A percentile compares a stretch with the other conserved stretches of the same genome.
Evolutionary conservation across 805 yeast genomes (phyloP).

Genomic region (Sugiyamaella qingdaonensis): DNA sequence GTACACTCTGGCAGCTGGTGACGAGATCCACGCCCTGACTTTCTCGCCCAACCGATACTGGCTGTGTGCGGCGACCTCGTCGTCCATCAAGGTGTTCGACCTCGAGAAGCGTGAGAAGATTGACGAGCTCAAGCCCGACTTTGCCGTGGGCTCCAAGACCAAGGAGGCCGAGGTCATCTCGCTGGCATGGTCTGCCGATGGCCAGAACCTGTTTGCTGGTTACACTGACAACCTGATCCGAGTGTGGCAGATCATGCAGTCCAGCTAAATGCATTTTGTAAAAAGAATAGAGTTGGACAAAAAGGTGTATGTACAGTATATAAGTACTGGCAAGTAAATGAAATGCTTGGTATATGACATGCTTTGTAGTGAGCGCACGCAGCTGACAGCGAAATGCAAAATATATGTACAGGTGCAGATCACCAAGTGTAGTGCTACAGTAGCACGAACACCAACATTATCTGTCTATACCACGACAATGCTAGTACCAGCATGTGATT

Average conservation of each 20-base stretch:
- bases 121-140: slow-evolving; percentile 98
- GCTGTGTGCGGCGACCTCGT: slow-evolving; percentile 98
- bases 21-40: slow-evolving; percentile 96
- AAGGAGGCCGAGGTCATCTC: slow-evolving; percentile 98
- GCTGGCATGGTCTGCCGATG: slow-evolving; percentile 99
- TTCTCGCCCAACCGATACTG: slow-evolving; percentile 99
- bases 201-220: slow-evolving; percentile 99
- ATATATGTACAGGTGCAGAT: too few relatives aligned
- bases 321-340: background rate
- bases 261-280: slow-evolving; percentile 21
- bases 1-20: slow-evolving; percentile 92
- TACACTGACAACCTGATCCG: slow-evolving; percentile 99
- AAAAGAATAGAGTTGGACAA: slow-evolving; percentile 1
- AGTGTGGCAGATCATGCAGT: slow-evolving; percentile 99
- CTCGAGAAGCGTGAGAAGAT: slow-evolving; percentile 89
- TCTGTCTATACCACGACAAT: too few relatives aligned
- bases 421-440: too few relatives aligned
- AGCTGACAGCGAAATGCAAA: too few relatives aligned
- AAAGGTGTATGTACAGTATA: background rate
- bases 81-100: slow-evolving; percentile 98
- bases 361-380: background rate
- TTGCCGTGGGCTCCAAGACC: slow-evolving; percentile 76
- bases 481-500: too few relatives aligned
- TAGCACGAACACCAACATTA: too few relatives aligned
- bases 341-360: background rate